Conservation (phyloP, 23 red algal species). For the Gracilaria domingensis region DNA sequence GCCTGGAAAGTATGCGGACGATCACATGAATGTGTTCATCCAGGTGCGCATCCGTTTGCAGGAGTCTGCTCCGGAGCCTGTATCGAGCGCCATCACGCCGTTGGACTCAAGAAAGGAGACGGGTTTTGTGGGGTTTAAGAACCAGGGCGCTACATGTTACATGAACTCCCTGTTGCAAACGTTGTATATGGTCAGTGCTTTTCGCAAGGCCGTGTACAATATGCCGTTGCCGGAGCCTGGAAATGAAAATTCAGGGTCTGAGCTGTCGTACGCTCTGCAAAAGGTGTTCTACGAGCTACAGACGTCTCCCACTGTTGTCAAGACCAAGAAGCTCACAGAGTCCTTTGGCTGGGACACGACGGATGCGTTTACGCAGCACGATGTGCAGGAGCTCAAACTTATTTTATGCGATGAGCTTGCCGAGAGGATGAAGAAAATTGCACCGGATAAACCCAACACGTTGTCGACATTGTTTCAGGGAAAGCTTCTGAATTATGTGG, state of each 20-base stretch:
- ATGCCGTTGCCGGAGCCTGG: conserved; percentile 87
- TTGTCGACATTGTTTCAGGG: conserved; percentile 92
- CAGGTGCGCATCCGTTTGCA: conserved; percentile 61
- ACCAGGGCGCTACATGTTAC: conserved; percentile 99
- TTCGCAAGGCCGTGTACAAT: conserved; percentile 95
- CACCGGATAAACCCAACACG: conserved; percentile 71
- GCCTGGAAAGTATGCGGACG: conserved; percentile 39
- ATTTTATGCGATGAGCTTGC: conserved; percentile 94
- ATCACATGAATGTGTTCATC: conserved; percentile 72
- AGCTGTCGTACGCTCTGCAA: conserved; percentile 90
- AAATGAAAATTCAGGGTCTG: conserved; percentile 61
- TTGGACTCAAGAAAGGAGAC: conserved; percentile 92
- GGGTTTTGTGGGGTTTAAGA: conserved; percentile 97
- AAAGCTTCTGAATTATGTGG: conserved; percentile 83
- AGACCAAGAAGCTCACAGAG: conserved; percentile 95
- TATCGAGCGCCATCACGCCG: conserved; percentile 16
- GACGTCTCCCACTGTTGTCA: conserved; percentile 77
- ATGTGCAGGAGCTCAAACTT: conserved; percentile 98
- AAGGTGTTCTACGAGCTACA: conserved; percentile 99
- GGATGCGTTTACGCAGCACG: conserved; percentile 97
- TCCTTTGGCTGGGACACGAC: conserved; percentile 97
- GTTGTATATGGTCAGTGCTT: conserved; percentile 90
- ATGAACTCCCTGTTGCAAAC: conserved; percentile 99
- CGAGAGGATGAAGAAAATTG: conserved; percentile 92
- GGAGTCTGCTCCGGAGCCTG: conserved; percentile 47